phyloP scores from a whole-genome alignment of 352 stramenopile genomes.

The Globisporangium okanoganense region DNA sequence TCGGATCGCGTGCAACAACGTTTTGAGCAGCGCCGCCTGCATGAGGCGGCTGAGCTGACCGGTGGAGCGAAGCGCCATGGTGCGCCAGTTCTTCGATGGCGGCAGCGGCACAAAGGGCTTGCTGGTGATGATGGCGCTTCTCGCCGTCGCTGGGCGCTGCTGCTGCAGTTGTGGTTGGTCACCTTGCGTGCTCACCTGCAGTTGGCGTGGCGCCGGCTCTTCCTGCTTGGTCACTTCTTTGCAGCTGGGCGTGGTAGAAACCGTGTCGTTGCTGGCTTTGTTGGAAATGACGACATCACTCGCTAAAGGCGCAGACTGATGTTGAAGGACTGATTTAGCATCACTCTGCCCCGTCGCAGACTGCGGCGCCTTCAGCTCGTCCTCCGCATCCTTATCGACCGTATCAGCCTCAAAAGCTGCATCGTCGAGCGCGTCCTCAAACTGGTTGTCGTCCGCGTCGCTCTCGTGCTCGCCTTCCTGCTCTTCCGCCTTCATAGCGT shows the following conservation, averaged over 20 bases:
- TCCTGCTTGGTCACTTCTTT: not conserved
- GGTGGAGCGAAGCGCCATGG: slow-evolving; percentile 53
- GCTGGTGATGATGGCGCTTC: slow-evolving; percentile 6
- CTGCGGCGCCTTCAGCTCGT: not conserved
- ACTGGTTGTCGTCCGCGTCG: slow-evolving; percentile 12
- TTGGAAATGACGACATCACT: not conserved
- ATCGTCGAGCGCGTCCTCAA: slow-evolving; percentile 14
- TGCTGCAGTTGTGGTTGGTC: slow-evolving; percentile 2
- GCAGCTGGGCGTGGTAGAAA: slow-evolving; percentile 2
- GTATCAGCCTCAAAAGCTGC: not conserved
- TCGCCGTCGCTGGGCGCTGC: slow-evolving; percentile 5
- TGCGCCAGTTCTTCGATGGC: slow-evolving; percentile 39
- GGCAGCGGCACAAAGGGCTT: slow-evolving; percentile 47
- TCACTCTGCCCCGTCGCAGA: not conserved
- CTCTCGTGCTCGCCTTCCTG: slow-evolving; percentile 1
- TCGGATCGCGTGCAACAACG: slow-evolving; percentile 77
- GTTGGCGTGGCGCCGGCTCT: not conserved
- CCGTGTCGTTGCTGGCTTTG: not conserved
- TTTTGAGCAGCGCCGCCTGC: slow-evolving; percentile 82
- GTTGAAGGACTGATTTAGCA: not conserved
- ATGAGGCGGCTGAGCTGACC: slow-evolving; percentile 69
- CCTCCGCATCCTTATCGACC: not conserved
- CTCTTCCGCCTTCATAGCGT: slow-evolving; percentile 2
- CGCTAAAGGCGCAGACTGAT: not conserved
- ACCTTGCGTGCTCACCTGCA: not conserved